Evolutionary conservation across 139 green algal genomes (phyloP).

Genomic region (Tetradesmus obliquus): DNA sequence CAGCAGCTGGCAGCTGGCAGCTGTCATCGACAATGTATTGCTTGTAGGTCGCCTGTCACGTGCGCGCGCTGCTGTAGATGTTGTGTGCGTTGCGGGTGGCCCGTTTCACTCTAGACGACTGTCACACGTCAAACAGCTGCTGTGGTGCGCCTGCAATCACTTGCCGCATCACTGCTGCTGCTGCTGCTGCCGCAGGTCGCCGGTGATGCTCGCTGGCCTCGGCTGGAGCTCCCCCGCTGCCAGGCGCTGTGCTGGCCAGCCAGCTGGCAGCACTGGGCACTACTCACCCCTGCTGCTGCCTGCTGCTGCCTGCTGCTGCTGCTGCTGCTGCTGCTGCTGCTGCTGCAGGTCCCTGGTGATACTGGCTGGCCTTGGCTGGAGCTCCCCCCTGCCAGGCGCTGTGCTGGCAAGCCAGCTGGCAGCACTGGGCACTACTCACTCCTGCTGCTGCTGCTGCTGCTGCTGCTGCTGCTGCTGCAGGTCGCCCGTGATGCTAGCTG

Average conservation of each 20-base stretch:
- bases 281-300: not conserved
- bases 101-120: too few relatives aligned
- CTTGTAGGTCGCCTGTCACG: too few relatives aligned
- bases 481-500: slow-evolving; percentile 57
- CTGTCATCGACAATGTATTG: too few relatives aligned
- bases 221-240: slow-evolving; percentile 59
- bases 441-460: not conserved
- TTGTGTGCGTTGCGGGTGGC: too few relatives aligned
- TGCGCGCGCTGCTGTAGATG: too few relatives aligned
- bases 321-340: not conserved
- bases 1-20: not conserved
- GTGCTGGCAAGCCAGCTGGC: slow-evolving; percentile 68
- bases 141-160: too few relatives aligned
- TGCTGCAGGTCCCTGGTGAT: slow-evolving; percentile 45
- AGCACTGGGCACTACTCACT: slow-evolving; percentile 40
- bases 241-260: slow-evolving; percentile 50
- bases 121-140: too few relatives aligned
- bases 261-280: slow-evolving; percentile 67
- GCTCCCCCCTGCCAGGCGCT: slow-evolving; percentile 12
- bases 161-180: not conserved
- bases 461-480: not conserved
- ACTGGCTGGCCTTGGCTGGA: slow-evolving; percentile 65
- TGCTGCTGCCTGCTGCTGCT: not conserved
- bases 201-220: slow-evolving; percentile 52
- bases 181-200: slow-evolving; percentile 22